These are phyloP conservation scores for Fusarium sacchari DNA, from an alignment of 2,329 filamentous ascomycete genomes.

Conservation along the genomic window DNA sequence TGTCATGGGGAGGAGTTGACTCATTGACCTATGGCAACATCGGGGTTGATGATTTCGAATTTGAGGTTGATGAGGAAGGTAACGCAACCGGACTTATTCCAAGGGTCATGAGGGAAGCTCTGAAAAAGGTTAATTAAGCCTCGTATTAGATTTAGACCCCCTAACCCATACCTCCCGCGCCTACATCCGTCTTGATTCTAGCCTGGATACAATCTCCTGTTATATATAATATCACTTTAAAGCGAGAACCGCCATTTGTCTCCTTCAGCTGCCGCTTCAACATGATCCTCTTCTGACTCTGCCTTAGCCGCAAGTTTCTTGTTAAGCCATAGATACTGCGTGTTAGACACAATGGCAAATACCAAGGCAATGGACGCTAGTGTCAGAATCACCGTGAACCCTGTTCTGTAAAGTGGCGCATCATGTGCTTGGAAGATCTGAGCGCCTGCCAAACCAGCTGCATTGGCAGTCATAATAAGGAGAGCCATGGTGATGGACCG, in stretches of 20 bases:
- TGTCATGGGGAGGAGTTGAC: conserved; percentile 2
- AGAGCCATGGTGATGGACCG: not conserved
- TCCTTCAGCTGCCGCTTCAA: not conserved
- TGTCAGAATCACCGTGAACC: not conserved
- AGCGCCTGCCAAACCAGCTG: not conserved
- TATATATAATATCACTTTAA: not conserved
- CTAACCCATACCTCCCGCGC: too few species aligned
- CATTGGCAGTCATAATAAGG: not conserved
- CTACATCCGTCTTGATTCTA: too few species aligned
- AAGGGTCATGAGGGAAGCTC: not conserved
- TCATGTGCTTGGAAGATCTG: not conserved
- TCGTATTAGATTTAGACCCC: too few species aligned
- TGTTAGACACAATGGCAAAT: not conserved
- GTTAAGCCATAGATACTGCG: not conserved
- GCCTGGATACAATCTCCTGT: too few species aligned
- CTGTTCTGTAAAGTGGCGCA: not conserved
- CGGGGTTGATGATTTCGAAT: conserved; percentile 14
- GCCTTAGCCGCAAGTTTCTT: not conserved
- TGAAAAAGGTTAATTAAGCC: not conserved
- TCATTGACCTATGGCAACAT: not conserved
- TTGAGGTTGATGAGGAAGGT: not conserved
- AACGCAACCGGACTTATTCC: not conserved
- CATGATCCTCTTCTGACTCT: rapidly evolving
- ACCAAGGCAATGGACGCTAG: not conserved
- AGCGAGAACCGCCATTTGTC: not conserved